Percentiles rank a stretch among this genome's conserved stretches.
phyloP scores from a whole-genome alignment of 805 yeast species.

The Torulaspora gathmanii region DNA sequence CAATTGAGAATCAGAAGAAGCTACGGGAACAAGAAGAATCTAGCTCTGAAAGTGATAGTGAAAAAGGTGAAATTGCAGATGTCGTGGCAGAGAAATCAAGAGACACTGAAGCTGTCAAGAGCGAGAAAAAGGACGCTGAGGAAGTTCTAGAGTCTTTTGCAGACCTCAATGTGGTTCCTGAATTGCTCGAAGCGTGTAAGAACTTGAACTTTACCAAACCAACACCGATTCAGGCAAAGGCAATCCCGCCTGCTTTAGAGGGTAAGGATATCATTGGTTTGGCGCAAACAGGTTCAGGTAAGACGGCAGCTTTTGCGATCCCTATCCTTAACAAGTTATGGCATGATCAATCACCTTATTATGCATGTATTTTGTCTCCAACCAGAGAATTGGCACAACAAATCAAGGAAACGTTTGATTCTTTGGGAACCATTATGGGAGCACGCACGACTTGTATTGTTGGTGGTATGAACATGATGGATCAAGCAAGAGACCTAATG shows the following conservation, averaged over 20 bases:
- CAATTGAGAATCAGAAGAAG: constrained; percentile 33
- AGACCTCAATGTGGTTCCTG: constrained; percentile 66
- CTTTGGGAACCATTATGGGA: constrained; percentile 88
- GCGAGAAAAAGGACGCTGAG: constrained; percentile 10
- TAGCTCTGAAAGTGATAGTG: constrained; percentile 8
- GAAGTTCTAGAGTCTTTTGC: constrained; percentile 41
- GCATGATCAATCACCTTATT: constrained; percentile 83
- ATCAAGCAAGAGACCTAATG: constrained; percentile 90
- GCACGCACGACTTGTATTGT: constrained; percentile 83
- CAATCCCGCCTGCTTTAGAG: constrained; percentile 84
- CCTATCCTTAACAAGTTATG: constrained; percentile 89
- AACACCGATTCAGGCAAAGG: constrained; percentile 88
- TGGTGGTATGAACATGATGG: constrained; percentile 99
- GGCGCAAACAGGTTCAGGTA: constrained; percentile 98
- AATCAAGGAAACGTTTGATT: constrained; percentile 92
- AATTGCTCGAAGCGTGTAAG: constrained; percentile 73
- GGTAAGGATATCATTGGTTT: constrained; percentile 93
- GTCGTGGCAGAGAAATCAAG: constrained; percentile 8
- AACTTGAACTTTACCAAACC: constrained; percentile 73
- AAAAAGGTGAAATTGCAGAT: constrained; percentile 13
- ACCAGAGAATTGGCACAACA: constrained; percentile 83
- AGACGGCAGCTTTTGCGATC: constrained; percentile 96
- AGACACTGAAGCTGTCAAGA: constrained; percentile 3
- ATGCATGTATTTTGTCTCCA: constrained; percentile 82
- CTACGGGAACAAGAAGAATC: constrained; percentile 8